Percentiles rank a stretch among this genome's conserved stretches.
These are phyloP conservation scores for Tuber magnatum DNA, from an alignment of 495 filamentous ascomycete species.

Conservation along the genomic window DNA sequence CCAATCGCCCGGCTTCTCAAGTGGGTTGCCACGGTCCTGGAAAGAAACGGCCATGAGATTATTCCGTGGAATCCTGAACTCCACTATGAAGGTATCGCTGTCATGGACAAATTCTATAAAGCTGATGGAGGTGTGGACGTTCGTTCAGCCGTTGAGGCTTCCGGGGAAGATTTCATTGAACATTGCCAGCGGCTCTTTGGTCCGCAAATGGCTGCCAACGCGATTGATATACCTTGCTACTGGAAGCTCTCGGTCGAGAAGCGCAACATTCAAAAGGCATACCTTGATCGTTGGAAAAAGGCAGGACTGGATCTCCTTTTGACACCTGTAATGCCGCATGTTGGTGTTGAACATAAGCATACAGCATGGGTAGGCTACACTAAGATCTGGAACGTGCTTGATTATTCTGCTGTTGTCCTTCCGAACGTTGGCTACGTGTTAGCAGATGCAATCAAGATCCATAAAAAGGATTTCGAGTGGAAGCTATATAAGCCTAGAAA, in stretches of 20 bases:
- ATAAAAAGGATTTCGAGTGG: background rate
- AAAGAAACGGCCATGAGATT: slow-evolving; percentile 47
- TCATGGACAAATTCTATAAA: slow-evolving; percentile 46
- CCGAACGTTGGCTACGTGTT: slow-evolving; percentile 16
- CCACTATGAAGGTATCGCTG: slow-evolving; percentile 16
- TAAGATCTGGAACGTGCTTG: slow-evolving; percentile 27
- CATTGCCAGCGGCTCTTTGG: background rate
- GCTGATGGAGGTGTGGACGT: slow-evolving; percentile 55
- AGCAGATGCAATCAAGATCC: slow-evolving; percentile 7
- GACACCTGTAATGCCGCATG: slow-evolving; percentile 39
- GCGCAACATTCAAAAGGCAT: slow-evolving; percentile 52
- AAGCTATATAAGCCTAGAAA: slow-evolving; percentile 37
- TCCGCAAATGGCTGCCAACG: background rate
- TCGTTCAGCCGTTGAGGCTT: slow-evolving; percentile 45
- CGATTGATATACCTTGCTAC: slow-evolving; percentile 38
- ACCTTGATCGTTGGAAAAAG: slow-evolving; percentile 53
- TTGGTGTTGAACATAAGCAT: slow-evolving; percentile 37
- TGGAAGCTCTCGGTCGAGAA: slow-evolving; percentile 50
- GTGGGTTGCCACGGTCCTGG: slow-evolving; percentile 42
- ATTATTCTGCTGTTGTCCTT: slow-evolving; percentile 21
- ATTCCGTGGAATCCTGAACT: slow-evolving; percentile 48
- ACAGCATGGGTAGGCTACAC: slow-evolving; percentile 40
- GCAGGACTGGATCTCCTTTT: slow-evolving; percentile 38
- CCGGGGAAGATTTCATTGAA: slow-evolving; percentile 51
- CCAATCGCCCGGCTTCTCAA: slow-evolving; percentile 46